These are phyloP conservation scores for Phoenix roebelenii DNA, from an alignment of 176 grass and related monocot species.

Conservation along the genomic window DNA sequence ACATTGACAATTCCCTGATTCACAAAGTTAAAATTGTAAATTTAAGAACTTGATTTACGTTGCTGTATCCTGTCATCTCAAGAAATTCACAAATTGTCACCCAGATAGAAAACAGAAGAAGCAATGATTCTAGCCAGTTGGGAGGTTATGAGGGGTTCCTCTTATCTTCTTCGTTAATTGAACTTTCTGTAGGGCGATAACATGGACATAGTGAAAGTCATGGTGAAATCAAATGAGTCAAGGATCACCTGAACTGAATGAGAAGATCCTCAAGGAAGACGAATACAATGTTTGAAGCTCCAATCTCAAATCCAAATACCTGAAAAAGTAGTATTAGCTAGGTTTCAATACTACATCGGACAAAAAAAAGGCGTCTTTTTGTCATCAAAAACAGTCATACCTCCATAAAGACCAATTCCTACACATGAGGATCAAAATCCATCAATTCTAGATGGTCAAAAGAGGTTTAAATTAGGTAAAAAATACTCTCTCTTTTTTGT, in stretches of 20 bases:
- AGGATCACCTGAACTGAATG: constrained; percentile 50
- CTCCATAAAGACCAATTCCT: constrained; percentile 91
- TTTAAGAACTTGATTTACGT: background rate
- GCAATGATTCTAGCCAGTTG: no score
- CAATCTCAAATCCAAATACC: constrained; percentile 66
- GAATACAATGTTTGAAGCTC: constrained; percentile 57
- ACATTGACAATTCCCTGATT: constrained; percentile 62
- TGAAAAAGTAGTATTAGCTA: constrained; percentile 4
- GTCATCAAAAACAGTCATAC: constrained; percentile 17
- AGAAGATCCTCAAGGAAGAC: constrained; percentile 65
- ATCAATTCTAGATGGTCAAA: background rate
- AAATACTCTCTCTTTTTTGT: background rate
- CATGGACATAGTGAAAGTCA: no score
- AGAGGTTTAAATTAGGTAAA: no score
- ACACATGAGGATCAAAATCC: constrained; percentile 26
- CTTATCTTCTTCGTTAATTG: no score
- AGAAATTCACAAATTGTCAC: no score
- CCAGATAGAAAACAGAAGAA: no score
- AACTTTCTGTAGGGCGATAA: no score
- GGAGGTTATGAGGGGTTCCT: no score
- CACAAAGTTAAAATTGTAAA: constrained; percentile 4
- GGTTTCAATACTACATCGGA: background rate
- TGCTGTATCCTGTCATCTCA: no score
- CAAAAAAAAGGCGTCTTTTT: background rate
- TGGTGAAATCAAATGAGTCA: no score